Conservation (phyloP, 2,329 filamentous ascomycete genomes). For the Cercospora sp. region DNA sequence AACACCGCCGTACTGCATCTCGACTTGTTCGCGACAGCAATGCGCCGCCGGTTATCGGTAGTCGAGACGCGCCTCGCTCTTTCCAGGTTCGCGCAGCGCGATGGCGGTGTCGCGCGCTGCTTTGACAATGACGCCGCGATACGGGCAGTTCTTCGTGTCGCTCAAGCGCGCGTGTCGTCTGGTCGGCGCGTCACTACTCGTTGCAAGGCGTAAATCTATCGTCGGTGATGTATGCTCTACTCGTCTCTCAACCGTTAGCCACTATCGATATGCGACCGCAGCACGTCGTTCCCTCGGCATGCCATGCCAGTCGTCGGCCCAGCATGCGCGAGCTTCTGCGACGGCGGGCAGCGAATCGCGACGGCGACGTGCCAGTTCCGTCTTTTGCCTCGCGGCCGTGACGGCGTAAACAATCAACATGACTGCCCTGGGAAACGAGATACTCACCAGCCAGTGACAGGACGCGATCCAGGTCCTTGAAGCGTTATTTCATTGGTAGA, state of each 20-base stretch:
- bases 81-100: constrained; percentile 13
- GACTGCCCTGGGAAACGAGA: constrained; percentile 15
- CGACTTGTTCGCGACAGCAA: constrained; percentile 16
- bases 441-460: constrained; percentile 21
- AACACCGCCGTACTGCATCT: constrained; percentile 37
- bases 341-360: constrained; percentile 10
- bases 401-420: constrained; percentile 21
- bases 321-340: constrained; percentile 5
- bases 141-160: background rate
- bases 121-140: background rate
- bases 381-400: constrained; percentile 1
- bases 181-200: constrained; percentile 13
- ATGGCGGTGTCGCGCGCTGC: constrained; percentile 12
- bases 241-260: constrained; percentile 8
- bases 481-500: constrained; percentile 17
- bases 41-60: constrained; percentile 18
- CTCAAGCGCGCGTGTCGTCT: constrained; percentile 5
- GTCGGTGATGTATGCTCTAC: constrained; percentile 1
- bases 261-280: constrained; percentile 5
- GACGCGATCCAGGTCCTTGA: constrained; percentile 21
- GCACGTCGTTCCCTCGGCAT: background rate
- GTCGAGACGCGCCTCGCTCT: constrained; percentile 11
- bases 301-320: constrained; percentile 1
- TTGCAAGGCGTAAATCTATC: constrained; percentile 1
- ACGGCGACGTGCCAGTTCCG: constrained; percentile 11